Conservation (phyloP, 129 eudicot genomes). For the Escallonia herrerae region DNA sequence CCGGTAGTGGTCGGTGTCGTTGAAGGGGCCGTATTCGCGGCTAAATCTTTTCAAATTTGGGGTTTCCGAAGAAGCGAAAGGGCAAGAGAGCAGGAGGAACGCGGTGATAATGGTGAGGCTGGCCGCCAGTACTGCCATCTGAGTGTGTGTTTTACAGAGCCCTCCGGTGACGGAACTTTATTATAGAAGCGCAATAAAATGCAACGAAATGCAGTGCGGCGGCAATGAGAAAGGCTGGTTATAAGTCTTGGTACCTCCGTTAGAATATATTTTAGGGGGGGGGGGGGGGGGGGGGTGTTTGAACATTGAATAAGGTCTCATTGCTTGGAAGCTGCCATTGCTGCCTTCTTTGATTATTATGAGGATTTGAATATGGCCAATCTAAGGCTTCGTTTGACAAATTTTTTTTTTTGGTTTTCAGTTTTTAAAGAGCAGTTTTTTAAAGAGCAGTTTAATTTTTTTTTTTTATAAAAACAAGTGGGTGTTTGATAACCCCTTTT, state of each 20-base stretch:
- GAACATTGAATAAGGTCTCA: not conserved
- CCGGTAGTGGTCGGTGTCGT: not conserved
- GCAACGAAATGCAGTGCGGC: no score
- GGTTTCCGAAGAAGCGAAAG: slow-evolving; percentile 3
- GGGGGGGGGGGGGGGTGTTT: not conserved
- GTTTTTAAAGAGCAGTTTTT: no score
- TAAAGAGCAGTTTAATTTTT: no score
- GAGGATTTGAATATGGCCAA: no score
- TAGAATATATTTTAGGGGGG: not conserved
- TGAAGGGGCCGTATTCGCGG: slow-evolving; percentile 7
- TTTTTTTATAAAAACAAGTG: no score
- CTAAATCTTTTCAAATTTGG: not conserved
- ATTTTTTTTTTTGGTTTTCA: no score
- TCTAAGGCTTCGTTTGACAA: no score
- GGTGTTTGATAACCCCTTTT: no score
- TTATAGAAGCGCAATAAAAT: not conserved
- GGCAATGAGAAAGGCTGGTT: no score
- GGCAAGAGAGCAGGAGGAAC: not conserved
- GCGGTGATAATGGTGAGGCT: not conserved
- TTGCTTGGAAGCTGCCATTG: not conserved
- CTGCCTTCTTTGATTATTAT: no score
- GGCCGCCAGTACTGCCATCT: slow-evolving; percentile 18
- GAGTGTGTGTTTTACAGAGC: not conserved
- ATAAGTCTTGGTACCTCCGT: no score
- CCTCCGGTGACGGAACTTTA: no score